Base-by-base conservation (phyloP, 352 stramenopile species). In the Phytophthora citrophthora region DNA sequence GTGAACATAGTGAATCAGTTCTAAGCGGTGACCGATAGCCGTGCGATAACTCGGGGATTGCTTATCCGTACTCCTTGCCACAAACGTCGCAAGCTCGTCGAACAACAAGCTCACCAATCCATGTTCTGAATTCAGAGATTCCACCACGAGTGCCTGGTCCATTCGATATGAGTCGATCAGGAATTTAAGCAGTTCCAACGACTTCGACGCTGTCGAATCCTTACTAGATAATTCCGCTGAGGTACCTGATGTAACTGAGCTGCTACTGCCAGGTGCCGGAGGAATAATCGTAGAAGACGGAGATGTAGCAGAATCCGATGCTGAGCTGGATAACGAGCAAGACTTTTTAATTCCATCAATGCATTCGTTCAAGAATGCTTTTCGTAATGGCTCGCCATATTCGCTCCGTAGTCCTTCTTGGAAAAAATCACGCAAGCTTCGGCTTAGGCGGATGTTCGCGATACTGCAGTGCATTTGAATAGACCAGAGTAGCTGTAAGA, bases 1-100 rank as follows among this genome's bases (percentile, higher is more conserved):
- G 58, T 96, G 87, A 40, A 96, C 74, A 41, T 92, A 95, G 41
- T 95, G 86, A 45, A 96, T 91, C 55, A 96, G 61, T 61, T 96
- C 89, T 34, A 96, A 68, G 13, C 89, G 87, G 65, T 95, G 86
- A 0, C 87, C 84, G 27, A 96, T 90, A 1, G 80, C 86, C 3
- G 79, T 90, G n/a, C 76, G 74, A 61, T 96, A 92, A 26, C 48
- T 81, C 13, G 61, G 48, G 1, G 72, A 70, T 11, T 78, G 71
- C 24, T 90, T 90, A 31, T 88, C 72, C 9, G 60, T 70, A 46
- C 71, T 82, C 7, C 86, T 72, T 20, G 69, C 64, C 2, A 93
- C 86, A 77, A 94, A 94, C 13, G 86, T 86, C 12, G 85, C 84
- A 12, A 96, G 70, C 34, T 96, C 88, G 45, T 95, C 87, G 58